These are phyloP conservation scores for Elasticomyces elasticus DNA, from an alignment of 495 filamentous ascomycete genomes.

Conservation along the genomic window DNA sequence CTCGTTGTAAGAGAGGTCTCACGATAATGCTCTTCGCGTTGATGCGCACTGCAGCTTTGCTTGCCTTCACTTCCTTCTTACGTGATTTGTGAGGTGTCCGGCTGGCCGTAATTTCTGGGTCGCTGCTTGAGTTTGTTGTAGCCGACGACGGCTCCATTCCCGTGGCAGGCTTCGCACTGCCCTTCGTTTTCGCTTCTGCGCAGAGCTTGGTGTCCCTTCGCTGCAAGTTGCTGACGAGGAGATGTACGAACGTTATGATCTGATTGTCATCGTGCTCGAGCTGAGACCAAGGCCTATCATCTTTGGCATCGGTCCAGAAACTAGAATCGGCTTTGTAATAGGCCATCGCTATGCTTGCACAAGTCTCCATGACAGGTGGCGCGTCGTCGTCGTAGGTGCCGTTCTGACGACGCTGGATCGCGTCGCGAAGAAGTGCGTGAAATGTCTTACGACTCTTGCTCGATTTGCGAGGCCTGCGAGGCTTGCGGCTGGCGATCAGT, in stretches of 20 bases:
- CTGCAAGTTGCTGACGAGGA: neutral
- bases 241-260: neutral
- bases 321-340: neutral
- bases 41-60: neutral
- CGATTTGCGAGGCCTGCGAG: no score
- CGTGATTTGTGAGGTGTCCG: neutral
- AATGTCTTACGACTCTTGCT: neutral
- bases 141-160: neutral
- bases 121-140: neutral
- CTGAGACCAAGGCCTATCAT: neutral
- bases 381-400: neutral
- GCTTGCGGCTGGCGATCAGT: no score
- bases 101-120: neutral
- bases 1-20: no score
- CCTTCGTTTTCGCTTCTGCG: neutral
- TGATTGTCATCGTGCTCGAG: neutral
- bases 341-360: neutral
- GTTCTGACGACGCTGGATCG: neutral
- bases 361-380: neutral
- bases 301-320: neutral
- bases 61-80: neutral
- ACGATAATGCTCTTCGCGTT: conserved; percentile 2
- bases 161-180: neutral
- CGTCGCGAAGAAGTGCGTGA: neutral
- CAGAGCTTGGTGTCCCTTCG: neutral